phyloP scores from a whole-genome alignment of 2,329 filamentous ascomycete genomes.

The Penicillium polonicum region DNA sequence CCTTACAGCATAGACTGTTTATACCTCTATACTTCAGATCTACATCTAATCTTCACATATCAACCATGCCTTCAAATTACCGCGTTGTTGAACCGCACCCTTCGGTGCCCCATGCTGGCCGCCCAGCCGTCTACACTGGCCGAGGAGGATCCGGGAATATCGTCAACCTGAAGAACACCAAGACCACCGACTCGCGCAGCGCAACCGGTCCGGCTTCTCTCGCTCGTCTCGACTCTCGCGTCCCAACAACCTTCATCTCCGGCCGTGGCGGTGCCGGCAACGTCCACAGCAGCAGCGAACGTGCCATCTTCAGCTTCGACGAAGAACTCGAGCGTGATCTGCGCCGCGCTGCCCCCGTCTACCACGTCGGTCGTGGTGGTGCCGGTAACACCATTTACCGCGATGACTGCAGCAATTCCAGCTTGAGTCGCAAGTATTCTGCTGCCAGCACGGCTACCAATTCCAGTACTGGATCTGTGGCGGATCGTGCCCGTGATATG shows the following conservation, averaged over 20 bases:
- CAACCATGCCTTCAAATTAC: conserved; percentile 46
- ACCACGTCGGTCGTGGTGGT: conserved; percentile 63
- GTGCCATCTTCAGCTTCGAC: conserved; percentile 66
- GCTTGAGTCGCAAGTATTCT: conserved; percentile 39
- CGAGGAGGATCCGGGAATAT: conserved; percentile 61
- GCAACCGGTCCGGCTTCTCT: conserved; percentile 51
- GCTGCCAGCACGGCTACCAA: conserved; percentile 36
- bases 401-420: conserved; percentile 26
- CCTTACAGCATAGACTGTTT: background rate
- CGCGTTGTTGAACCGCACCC: conserved; percentile 63
- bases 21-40: conserved; percentile 11
- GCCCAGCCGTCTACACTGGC: conserved; percentile 53
- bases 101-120: conserved; percentile 50
- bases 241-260: conserved; percentile 42
- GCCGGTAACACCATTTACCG: conserved; percentile 53
- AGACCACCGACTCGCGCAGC: conserved; percentile 49
- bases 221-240: conserved; percentile 49
- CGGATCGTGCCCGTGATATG: conserved; percentile 36
- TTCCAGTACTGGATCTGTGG: conserved; percentile 37
- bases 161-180: conserved; percentile 52
- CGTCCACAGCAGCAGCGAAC: conserved; percentile 52
- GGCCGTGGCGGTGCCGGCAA: conserved; percentile 59
- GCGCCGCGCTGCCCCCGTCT: conserved; percentile 58
- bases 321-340: conserved; percentile 62
- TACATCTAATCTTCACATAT: conserved; percentile 9